These are phyloP conservation scores for Arabidopsis arenosa DNA, from an alignment of 345 rosid species.

Conservation along the genomic window DNA sequence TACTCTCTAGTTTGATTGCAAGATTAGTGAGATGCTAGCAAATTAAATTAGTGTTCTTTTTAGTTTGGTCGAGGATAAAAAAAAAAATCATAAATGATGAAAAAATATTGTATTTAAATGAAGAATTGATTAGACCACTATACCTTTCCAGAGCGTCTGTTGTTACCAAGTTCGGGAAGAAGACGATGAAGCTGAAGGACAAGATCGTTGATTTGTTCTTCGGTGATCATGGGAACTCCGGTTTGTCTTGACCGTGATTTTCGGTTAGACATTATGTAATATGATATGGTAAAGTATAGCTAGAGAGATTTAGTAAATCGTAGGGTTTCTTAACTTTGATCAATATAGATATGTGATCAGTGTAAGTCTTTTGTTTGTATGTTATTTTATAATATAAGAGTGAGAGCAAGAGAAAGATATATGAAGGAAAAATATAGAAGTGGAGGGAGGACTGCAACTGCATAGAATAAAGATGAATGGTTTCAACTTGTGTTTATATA, in stretches of 20 bases:
- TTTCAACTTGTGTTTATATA: slow-evolving; percentile 41
- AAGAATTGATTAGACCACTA: background rate
- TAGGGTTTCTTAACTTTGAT: slow-evolving; percentile 13
- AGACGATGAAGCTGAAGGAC: slow-evolving; percentile 85
- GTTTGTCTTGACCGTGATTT: slow-evolving; percentile 78
- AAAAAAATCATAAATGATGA: background rate
- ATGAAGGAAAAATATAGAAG: background rate
- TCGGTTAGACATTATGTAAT: slow-evolving; percentile 71
- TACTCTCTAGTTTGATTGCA: background rate
- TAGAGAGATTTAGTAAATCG: background rate
- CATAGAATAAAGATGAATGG: slow-evolving; percentile 29
- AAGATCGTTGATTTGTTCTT: slow-evolving; percentile 93
- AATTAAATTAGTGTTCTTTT: background rate
- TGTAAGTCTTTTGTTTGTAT: slow-evolving; percentile 20
- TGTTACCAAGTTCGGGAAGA: slow-evolving; percentile 74
- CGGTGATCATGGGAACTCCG: slow-evolving; percentile 71
- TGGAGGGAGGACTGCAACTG: slow-evolving; percentile 22
- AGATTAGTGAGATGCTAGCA: background rate
- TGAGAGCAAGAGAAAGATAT: background rate
- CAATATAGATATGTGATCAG: background rate
- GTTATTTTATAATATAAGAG: slow-evolving; percentile 4
- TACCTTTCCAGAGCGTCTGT: slow-evolving; percentile 73
- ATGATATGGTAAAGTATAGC: slow-evolving; percentile 3
- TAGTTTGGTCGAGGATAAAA: background rate
- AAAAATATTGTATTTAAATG: background rate